These are phyloP conservation scores for Pyrenophora teres DNA, from an alignment of 2,329 filamentous ascomycete genomes.

Conservation along the genomic window DNA sequence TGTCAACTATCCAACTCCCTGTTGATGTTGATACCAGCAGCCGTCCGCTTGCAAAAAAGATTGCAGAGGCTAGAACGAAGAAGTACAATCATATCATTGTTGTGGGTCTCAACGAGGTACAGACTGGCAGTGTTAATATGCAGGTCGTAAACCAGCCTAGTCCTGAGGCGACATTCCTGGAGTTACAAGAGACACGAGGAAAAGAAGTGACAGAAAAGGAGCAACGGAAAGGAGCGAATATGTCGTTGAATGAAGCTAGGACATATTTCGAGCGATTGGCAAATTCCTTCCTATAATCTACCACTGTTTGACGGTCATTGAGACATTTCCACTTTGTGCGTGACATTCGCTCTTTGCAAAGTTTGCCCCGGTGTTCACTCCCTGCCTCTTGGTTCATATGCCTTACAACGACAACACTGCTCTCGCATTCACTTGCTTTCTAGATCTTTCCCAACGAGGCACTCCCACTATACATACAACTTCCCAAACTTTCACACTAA, in stretches of 20 bases:
- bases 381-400: too few relatives aligned
- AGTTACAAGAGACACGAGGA: constrained; percentile 43
- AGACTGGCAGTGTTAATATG: constrained; percentile 31
- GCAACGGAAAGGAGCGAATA: constrained; percentile 16
- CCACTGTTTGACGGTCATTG: too few relatives aligned
- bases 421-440: too few relatives aligned
- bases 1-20: constrained; percentile 64
- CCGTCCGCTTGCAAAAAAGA: constrained; percentile 69
- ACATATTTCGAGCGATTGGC: constrained; percentile 39
- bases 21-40: constrained; percentile 72
- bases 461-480: too few relatives aligned
- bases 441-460: too few relatives aligned
- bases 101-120: constrained; percentile 58
- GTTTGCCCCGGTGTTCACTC: too few relatives aligned
- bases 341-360: too few relatives aligned
- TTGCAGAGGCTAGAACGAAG: constrained; percentile 70
- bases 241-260: constrained; percentile 29
- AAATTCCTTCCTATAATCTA: constrained; percentile 31
- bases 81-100: constrained; percentile 77
- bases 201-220: constrained; percentile 21
- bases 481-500: too few relatives aligned
- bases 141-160: constrained; percentile 48
- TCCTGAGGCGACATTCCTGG: constrained; percentile 26
- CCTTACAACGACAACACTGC: too few relatives aligned
- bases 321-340: too few relatives aligned